Evolutionary conservation across 2,329 filamentous ascomycete genomes (phyloP), one percentile per base, ranked within the genome.

Genomic region (Plenodomus tracheiphilus): DNA sequence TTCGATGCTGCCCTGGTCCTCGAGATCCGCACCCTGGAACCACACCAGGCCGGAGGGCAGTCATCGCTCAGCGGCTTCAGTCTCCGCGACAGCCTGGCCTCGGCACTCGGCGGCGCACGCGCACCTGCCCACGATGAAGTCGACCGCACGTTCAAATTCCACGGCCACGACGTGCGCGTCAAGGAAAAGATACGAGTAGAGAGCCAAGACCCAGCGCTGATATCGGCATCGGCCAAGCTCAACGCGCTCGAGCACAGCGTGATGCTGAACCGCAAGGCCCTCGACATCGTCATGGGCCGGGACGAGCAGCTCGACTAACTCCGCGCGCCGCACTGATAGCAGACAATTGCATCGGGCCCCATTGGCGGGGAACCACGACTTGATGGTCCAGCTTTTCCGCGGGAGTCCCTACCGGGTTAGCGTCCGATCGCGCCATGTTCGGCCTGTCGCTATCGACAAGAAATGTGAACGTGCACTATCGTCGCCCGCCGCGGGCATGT

Each of bases 181-280:
- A 85, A 87, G 59, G 93, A 97, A 70, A 97, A 97, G 75, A 83
- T 96, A 4, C 81, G 88, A 35, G 87, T 97, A 2, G 92, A 96
- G 72, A 93, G 85, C 63, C 89, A 91, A 46, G 92, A 97, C 70
- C 93, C 93, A 1, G 92, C 85, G 61, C 70, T 97, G 56, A 85
- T 97, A 69, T 87, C 89, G 30, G 79, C 94, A 28, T 87, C 89
- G 70, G 87, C 91, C 4, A 97, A 97, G 74, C 77, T 97, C 59
- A 84, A 81, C 22, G 91, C 89, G 4, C 74, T 97, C 48, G 86
- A 88, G 54, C 84, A 91, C 62, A 86, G 86, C 53, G 79, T 96
- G 17, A 78, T 80, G 48, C 77, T 89, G 54, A 86, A 87, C 56
- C 81, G 88, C 59, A 79, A 82, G 46, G 91, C 91, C 11, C 73